phyloP scores from a whole-genome alignment of 2,329 filamentous ascomycete species.

The Epicoccum sorghinum region DNA sequence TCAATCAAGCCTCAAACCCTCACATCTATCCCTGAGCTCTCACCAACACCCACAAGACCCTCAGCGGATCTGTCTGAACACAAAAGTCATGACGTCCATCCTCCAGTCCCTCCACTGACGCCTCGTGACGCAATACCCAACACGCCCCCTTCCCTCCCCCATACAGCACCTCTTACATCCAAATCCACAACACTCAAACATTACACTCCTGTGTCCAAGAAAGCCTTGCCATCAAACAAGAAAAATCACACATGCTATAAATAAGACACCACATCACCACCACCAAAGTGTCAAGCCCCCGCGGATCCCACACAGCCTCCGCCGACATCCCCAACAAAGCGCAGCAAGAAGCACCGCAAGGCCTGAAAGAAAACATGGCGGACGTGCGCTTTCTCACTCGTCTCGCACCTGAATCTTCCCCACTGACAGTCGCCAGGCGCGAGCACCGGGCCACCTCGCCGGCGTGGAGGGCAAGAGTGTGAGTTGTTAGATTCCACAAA shows the following conservation, averaged over 20 bases:
- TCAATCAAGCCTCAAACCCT: neutral
- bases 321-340: constrained; percentile 49
- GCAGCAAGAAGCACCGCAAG: constrained; percentile 48
- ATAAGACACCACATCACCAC: neutral
- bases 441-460: constrained; percentile 8
- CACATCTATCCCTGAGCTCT: too few species aligned
- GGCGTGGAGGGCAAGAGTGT: constrained; percentile 10
- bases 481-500: neutral
- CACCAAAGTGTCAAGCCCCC: constrained; percentile 27
- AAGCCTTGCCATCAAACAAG: too few species aligned
- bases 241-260: too few species aligned
- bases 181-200: too few species aligned
- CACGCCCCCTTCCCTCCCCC: too few species aligned
- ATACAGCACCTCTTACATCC: too few species aligned
- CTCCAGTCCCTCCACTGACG: neutral
- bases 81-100: constrained; percentile 7
- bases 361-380: constrained; percentile 45
- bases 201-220: too few species aligned
- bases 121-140: constrained; percentile 9
- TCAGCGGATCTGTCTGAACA: too few species aligned
- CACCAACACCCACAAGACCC: too few species aligned
- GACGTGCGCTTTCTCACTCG: neutral
- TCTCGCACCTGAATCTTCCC: fast-evolving
- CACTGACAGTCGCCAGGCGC: neutral
- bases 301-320: constrained; percentile 50